Conservation (phyloP, 2,329 filamentous ascomycete species). For the Neopestalotiopsis sp. region DNA sequence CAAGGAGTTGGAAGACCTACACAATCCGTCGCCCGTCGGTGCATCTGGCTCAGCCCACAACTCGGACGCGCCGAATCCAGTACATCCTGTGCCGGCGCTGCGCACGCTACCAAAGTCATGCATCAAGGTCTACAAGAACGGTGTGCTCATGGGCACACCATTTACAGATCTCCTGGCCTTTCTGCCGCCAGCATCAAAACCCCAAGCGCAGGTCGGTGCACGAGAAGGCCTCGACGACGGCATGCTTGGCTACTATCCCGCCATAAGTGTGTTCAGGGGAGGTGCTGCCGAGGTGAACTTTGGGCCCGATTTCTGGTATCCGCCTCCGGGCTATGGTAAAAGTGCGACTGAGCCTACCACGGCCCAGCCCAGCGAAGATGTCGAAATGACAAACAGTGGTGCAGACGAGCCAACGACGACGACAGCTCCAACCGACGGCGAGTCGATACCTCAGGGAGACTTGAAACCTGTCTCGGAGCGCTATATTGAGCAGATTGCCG, state of each 20-base stretch:
- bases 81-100: slow-evolving; percentile 74
- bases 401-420: not conserved
- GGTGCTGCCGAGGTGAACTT: slow-evolving; percentile 94
- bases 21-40: slow-evolving; percentile 67
- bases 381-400: slow-evolving; percentile 46
- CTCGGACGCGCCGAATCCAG: slow-evolving; percentile 68
- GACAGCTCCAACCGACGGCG: slow-evolving; percentile 25
- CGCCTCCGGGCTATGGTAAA: slow-evolving; percentile 63
- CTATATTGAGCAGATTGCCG: slow-evolving; percentile 91
- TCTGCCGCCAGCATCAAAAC: slow-evolving; percentile 84
- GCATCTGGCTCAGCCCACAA: slow-evolving; percentile 42
- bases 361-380: slow-evolving; percentile 43
- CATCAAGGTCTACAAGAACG: slow-evolving; percentile 94
- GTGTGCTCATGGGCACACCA: slow-evolving; percentile 80
- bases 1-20: slow-evolving; percentile 85
- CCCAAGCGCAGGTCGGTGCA: slow-evolving; percentile 73
- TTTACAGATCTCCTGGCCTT: slow-evolving; percentile 91
- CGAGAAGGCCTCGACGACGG: slow-evolving; percentile 91
- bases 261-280: slow-evolving; percentile 88
- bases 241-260: slow-evolving; percentile 93
- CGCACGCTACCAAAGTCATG: slow-evolving; percentile 85
- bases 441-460: not conserved
- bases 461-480: slow-evolving; percentile 74
- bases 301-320: slow-evolving; percentile 90
- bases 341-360: slow-evolving; percentile 43